phyloP scores from a whole-genome alignment of 305 asterid species.

The Fraxinus platypoda region DNA sequence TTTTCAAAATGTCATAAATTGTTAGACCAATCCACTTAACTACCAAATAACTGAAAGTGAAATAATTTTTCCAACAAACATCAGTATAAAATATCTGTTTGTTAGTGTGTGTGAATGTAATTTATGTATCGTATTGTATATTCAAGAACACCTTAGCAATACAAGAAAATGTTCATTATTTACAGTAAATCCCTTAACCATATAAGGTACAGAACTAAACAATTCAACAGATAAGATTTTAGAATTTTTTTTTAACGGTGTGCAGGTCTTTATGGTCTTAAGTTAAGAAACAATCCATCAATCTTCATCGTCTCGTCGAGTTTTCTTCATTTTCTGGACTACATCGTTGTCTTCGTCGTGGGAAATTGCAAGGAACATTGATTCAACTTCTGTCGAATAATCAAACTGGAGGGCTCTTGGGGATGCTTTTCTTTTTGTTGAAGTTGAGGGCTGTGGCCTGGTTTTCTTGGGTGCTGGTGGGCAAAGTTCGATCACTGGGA shows the following conservation, averaged over 20 bases:
- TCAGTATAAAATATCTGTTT: neutral
- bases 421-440: conserved; percentile 24
- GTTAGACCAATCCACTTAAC: neutral
- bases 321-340: conserved; percentile 30
- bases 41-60: neutral
- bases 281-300: conserved; percentile 10
- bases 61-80: neutral
- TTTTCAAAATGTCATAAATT: neutral
- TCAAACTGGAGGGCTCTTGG: conserved; percentile 30
- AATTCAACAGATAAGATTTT: neutral
- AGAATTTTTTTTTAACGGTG: too few species aligned
- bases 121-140: neutral
- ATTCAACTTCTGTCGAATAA: conserved; percentile 24
- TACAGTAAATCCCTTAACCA: neutral
- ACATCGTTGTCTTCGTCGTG: conserved; percentile 6
- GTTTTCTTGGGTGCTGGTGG: conserved; percentile 54
- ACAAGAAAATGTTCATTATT: neutral
- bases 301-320: conserved; percentile 25
- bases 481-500: conserved; percentile 39
- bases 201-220: neutral
- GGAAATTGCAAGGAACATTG: conserved; percentile 21
- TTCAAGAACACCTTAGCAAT: neutral
- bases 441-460: conserved; percentile 14
- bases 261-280: neutral
- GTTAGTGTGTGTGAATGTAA: neutral